Conservation (phyloP, 1,139 yeast species). For the Starmera stellimalicola region DNA sequence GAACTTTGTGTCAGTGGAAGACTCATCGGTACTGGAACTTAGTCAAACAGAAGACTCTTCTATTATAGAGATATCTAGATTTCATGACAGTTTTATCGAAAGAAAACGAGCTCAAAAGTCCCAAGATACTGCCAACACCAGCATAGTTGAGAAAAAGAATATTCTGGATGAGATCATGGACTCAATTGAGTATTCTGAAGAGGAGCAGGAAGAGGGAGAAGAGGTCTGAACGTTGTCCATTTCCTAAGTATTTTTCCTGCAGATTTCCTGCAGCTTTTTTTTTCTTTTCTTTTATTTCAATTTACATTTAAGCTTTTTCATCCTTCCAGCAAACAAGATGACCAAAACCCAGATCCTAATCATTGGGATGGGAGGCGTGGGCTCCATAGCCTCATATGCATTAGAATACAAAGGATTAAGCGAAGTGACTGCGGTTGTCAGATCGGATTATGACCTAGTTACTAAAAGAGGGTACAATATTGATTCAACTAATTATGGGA, state of each 20-base stretch:
- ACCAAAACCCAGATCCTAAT: slow-evolving; percentile 32
- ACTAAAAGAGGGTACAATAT: slow-evolving; percentile 45
- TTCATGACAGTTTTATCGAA: too few species aligned
- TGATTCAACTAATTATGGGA: slow-evolving; percentile 54
- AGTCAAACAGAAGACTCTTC: too few species aligned
- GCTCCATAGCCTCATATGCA: slow-evolving; percentile 57
- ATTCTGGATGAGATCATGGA: slow-evolving; percentile 4
- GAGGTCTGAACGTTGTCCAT: neutral
- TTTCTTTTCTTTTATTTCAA: neutral
- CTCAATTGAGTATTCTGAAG: slow-evolving; percentile 7
- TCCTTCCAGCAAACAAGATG: neutral
- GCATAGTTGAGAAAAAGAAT: neutral
- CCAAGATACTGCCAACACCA: too few species aligned
- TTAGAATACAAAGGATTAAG: slow-evolving; percentile 38
- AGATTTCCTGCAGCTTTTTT: neutral
- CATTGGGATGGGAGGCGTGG: slow-evolving; percentile 73
- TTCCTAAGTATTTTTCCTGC: too few species aligned
- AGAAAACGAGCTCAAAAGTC: too few species aligned
- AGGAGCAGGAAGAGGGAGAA: neutral
- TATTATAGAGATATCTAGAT: too few species aligned
- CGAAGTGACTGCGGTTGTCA: slow-evolving; percentile 49
- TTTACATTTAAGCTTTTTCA: neutral
- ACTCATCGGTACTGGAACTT: too few species aligned
- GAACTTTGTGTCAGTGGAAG: neutral
- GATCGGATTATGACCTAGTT: slow-evolving; percentile 54